These are phyloP conservation scores for Suhomyces chickasaworum DNA, from an alignment of 1,139 yeast species.

Conservation along the genomic window DNA sequence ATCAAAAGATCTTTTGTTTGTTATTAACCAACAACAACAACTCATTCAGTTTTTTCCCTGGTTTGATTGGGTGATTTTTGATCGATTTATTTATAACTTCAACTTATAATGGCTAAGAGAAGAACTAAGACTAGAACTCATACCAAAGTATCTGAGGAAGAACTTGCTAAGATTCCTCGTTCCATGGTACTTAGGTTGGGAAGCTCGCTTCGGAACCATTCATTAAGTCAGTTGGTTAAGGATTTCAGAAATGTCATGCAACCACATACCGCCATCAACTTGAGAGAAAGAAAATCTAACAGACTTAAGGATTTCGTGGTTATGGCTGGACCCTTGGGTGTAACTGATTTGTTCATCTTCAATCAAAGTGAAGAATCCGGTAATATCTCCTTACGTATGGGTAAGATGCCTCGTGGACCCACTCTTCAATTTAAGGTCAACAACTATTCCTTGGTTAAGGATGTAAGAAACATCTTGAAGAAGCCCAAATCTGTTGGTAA, in stretches of 20 bases:
- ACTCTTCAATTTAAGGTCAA: constrained; percentile 80
- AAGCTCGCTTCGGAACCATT: constrained; percentile 73
- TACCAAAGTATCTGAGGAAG: constrained; percentile 64
- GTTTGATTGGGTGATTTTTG: background rate
- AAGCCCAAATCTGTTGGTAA: constrained; percentile 70
- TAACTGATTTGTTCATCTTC: constrained; percentile 82
- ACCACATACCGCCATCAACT: constrained; percentile 91
- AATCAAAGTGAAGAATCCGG: constrained; percentile 81
- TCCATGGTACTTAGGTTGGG: constrained; percentile 94
- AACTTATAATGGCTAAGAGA: constrained; percentile 41
- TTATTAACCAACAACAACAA: background rate
- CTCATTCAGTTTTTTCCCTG: background rate
- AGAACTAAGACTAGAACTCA: constrained; percentile 84
- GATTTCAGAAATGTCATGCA: constrained; percentile 92
- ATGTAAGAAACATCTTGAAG: constrained; percentile 67
- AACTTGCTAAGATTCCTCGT: constrained; percentile 72
- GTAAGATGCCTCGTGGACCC: constrained; percentile 93
- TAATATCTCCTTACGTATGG: constrained; percentile 77
- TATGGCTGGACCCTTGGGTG: constrained; percentile 97
- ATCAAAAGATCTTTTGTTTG: background rate
- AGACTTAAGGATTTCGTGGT: constrained; percentile 87
- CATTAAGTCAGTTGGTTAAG: constrained; percentile 78
- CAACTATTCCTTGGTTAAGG: constrained; percentile 80
- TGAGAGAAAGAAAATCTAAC: constrained; percentile 84
- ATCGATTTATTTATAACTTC: background rate